These are phyloP conservation scores for Imleria badia DNA, from an alignment of 768 basidiomycete genomes.

Conservation along the genomic window DNA sequence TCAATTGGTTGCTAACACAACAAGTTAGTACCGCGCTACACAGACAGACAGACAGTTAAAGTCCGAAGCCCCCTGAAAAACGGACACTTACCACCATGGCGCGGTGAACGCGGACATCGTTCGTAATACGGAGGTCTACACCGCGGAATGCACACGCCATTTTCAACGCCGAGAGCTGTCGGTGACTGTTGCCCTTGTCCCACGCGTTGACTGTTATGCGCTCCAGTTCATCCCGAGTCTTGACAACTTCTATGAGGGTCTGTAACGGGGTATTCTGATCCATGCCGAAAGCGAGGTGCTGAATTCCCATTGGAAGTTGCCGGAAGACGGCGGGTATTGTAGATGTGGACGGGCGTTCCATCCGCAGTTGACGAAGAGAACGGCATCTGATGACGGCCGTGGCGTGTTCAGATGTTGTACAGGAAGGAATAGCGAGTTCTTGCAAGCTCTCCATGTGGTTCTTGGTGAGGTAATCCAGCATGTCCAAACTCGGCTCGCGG, in stretches of 20 bases:
- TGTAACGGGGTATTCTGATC: conserved; percentile 55
- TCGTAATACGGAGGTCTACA: conserved; percentile 50
- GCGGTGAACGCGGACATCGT: conserved; percentile 55
- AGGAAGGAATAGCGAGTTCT: conserved; percentile 59
- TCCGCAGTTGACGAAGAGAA: conserved; percentile 52
- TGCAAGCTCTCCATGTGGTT: conserved; percentile 49
- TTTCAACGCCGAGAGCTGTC: conserved; percentile 52
- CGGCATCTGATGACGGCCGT: conserved; percentile 46
- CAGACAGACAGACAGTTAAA: conserved; percentile 15
- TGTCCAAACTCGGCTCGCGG: conserved; percentile 53
- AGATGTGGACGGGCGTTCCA: conserved; percentile 53
- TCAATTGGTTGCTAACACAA: conserved; percentile 18
- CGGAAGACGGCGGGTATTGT: conserved; percentile 42
- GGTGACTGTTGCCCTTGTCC: conserved; percentile 49
- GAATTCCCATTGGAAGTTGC: conserved; percentile 46
- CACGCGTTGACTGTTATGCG: conserved; percentile 55
- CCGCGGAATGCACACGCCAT: conserved; percentile 66
- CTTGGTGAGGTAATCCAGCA: conserved; percentile 55
- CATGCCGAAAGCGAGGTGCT: conserved; percentile 61
- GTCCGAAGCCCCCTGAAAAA: conserved; percentile 10
- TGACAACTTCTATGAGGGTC: conserved; percentile 55
- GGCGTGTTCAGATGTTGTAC: conserved; percentile 47
- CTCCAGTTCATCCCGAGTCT: conserved; percentile 42
- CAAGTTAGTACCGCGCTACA: conserved; percentile 18
- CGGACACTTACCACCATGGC: conserved; percentile 44